Conservation (phyloP, 1,284 basidiomycete species). For the Tilletiopsis washingtonensis region DNA sequence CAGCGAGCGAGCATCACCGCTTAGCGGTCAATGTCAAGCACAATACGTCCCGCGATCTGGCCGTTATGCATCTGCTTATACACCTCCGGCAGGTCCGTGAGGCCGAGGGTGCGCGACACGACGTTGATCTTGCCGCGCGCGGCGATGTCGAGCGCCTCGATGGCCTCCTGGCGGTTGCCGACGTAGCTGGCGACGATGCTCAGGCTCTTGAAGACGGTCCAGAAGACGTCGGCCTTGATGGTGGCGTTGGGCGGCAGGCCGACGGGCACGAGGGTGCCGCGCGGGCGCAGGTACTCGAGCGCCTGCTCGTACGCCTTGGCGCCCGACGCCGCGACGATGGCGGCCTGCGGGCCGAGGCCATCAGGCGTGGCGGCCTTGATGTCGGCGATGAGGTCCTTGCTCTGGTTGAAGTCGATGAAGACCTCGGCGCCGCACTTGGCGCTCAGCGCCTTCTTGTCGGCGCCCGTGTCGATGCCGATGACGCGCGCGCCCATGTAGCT, state of each 20-base stretch:
- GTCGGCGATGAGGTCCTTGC: slow-evolving; percentile 56
- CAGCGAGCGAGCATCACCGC: not conserved
- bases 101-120: slow-evolving; percentile 53
- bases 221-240: slow-evolving; percentile 65
- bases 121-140: slow-evolving; percentile 62
- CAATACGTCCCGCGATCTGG: slow-evolving; percentile 58
- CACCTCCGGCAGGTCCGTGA: slow-evolving; percentile 55
- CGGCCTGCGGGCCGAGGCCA: slow-evolving; percentile 65
- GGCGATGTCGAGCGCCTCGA: slow-evolving; percentile 60
- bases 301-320: slow-evolving; percentile 63
- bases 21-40: slow-evolving; percentile 52
- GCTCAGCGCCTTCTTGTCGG: slow-evolving; percentile 65
- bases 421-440: slow-evolving; percentile 64
- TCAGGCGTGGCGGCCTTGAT: slow-evolving; percentile 59
- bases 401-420: slow-evolving; percentile 68
- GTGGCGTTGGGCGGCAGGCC: slow-evolving; percentile 61
- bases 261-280: slow-evolving; percentile 64
- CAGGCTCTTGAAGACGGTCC: slow-evolving; percentile 54
- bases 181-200: slow-evolving; percentile 68
- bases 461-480: slow-evolving; percentile 71
- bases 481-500: slow-evolving; percentile 55
- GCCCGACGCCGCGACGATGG: slow-evolving; percentile 46
- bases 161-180: slow-evolving; percentile 50
- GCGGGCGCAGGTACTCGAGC: slow-evolving; percentile 56
- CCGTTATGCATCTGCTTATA: slow-evolving; percentile 58